Evolutionary conservation across 352 stramenopile species (phyloP), one percentile per base, ranked within the genome.

Genomic region (Phytophthora citrophthora): DNA sequence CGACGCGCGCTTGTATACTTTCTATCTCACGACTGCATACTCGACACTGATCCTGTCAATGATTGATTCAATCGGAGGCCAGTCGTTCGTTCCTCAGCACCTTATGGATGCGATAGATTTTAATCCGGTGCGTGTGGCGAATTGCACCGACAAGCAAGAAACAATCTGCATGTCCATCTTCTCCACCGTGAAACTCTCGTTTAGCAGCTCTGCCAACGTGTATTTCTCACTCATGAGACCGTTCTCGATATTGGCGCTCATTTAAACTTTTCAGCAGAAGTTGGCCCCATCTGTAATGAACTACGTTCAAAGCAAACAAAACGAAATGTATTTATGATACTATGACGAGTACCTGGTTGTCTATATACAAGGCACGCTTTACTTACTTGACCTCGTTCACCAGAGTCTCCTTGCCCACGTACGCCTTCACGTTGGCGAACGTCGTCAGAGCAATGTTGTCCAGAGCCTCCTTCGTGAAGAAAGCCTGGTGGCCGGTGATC

Each of bases 401-500:
- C 45, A 86, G 55, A 31, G 68, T 60, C 23, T 79, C 49, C 26
- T 70, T 70, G 13, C 65, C 68, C 1, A 60, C 55, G 43, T 83
- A 88, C 54, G 77, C 82, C 43, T 84, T 71, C 53, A 91, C 74
- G 62, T 93, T 93, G 44, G 76, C 66, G 62, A 91, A 79, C 5
- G 84, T 93, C 12, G 79, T 88, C 41, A 79, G 74, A 4, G 66
- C 81, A 39, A 93, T 93, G 59, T 80, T 91, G 52, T 80, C 62
- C 24, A 93, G 67, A 3, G 84, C 84, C 50, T 93, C 84, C 53
- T 90, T 79, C 6, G 84, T 93, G 69, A 93, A 91, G 76, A 88
- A 93, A 43, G 81, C 84, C 65, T 93, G 84, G 66, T 93, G 84
- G 26, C 84, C 82, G 31, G 84, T 93, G 64, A 93, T 86, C 26